These are phyloP conservation scores for Botrytis hyacinthi DNA, from an alignment of 2,329 filamentous ascomycete species.

Conservation along the genomic window DNA sequence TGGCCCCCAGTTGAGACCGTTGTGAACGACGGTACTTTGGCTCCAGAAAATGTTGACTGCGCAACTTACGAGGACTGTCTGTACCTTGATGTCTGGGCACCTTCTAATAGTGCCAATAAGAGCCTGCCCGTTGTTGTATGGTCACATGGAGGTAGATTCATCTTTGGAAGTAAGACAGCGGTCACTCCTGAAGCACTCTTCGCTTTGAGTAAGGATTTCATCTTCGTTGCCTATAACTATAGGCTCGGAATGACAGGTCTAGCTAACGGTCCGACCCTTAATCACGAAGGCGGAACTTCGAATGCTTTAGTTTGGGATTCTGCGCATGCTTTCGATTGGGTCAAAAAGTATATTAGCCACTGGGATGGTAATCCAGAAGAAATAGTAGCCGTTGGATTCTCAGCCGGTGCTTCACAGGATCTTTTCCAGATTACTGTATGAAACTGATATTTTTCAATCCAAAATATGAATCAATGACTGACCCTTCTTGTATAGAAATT, in stretches of 20 bases:
- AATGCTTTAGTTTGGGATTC: constrained; percentile 41
- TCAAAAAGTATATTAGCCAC: constrained; percentile 45
- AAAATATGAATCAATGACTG: not conserved
- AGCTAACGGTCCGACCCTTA: constrained; percentile 34
- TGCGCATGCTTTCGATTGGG: constrained; percentile 49
- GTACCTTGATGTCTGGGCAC: constrained; percentile 34
- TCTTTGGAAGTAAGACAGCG: constrained; percentile 33
- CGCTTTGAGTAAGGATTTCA: constrained; percentile 36
- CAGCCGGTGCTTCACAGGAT: constrained; percentile 47
- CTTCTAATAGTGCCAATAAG: constrained; percentile 32
- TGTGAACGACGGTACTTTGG: constrained; percentile 39
- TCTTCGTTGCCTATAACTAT: constrained; percentile 40
- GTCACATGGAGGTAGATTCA: constrained; percentile 38
- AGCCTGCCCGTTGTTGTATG: constrained; percentile 38
- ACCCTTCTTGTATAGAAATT: constrained; percentile 32
- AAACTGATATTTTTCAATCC: not conserved
- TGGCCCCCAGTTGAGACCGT: constrained; percentile 39
- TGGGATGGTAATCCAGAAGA: constrained; percentile 47
- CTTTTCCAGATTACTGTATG: constrained; percentile 36
- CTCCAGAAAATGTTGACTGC: constrained; percentile 39
- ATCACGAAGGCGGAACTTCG: constrained; percentile 37
- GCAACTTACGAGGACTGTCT: constrained; percentile 37
- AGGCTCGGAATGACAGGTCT: constrained; percentile 38
- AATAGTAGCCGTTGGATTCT: constrained; percentile 51
- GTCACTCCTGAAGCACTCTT: constrained; percentile 40